Percentiles rank a stretch among this genome's conserved stretches.
Evolutionary conservation across 148 eudicot species (phyloP).

Genomic region (Pouteria glomerata): DNA sequence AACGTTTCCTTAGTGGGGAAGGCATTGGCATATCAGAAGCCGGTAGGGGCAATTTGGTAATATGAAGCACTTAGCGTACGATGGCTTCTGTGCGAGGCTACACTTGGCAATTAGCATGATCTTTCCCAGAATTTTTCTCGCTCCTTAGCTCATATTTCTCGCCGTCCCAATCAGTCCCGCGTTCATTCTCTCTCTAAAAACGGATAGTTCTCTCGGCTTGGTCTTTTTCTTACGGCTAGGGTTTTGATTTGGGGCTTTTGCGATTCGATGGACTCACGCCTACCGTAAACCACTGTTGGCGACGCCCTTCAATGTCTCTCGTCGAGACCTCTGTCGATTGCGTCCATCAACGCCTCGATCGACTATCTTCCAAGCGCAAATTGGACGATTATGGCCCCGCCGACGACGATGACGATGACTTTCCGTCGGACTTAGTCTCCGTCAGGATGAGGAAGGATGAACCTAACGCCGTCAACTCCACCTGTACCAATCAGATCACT

Average conservation of each 20-base stretch:
- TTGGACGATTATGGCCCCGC: constrained; percentile 13
- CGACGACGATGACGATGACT: constrained; percentile 9
- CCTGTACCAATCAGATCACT: not conserved
- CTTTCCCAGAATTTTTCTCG: too few species aligned
- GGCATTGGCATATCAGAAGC: too few species aligned
- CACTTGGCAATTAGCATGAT: too few species aligned
- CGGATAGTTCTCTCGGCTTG: too few species aligned
- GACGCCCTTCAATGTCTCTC: constrained; percentile 6
- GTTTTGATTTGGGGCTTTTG: not conserved
- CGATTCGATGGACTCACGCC: constrained; percentile 1
- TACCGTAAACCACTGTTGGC: not conserved
- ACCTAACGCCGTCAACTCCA: constrained; percentile 5
- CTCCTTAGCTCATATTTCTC: too few species aligned
- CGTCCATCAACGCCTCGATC: constrained; percentile 13
- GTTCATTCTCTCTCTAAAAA: too few species aligned
- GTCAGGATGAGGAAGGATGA: constrained; percentile 20
- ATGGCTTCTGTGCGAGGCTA: too few species aligned
- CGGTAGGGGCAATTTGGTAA: too few species aligned
- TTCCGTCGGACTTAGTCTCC: constrained; percentile 5
- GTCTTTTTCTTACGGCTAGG: too few species aligned
- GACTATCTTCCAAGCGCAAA: constrained; percentile 20
- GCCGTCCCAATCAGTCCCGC: too few species aligned
- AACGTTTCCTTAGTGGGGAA: too few species aligned
- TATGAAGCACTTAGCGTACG: too few species aligned
- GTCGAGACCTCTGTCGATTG: constrained; percentile 10